Conservation (phyloP, 768 basidiomycete genomes). For the Suillus subaureus region DNA sequence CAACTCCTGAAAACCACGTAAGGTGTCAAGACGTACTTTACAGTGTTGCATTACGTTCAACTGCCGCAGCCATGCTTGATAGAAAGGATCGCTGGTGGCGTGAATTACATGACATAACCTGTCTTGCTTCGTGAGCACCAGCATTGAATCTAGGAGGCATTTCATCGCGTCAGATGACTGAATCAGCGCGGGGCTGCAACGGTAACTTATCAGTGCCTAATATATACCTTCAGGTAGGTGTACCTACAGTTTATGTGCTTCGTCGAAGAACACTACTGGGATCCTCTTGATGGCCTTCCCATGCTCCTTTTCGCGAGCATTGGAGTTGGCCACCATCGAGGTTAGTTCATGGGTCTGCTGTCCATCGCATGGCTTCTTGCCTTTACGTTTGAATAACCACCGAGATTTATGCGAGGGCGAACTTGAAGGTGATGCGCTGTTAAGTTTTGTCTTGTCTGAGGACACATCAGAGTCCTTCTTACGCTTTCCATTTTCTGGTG, state of each 20-base stretch:
- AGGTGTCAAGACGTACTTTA: slow-evolving; percentile 47
- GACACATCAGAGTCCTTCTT: slow-evolving; percentile 35
- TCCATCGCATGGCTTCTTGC: slow-evolving; percentile 27
- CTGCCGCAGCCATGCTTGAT: slow-evolving; percentile 81
- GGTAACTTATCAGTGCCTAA: slow-evolving; percentile 8
- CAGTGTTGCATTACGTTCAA: slow-evolving; percentile 83
- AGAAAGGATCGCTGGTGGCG: slow-evolving; percentile 83
- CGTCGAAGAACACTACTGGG: slow-evolving; percentile 83
- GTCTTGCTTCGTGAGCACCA: slow-evolving; percentile 87
- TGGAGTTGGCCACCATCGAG: slow-evolving; percentile 27
- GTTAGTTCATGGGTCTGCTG: slow-evolving; percentile 34
- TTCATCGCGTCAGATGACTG: slow-evolving; percentile 83
- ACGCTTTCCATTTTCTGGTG: slow-evolving; percentile 1
- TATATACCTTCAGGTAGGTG: not conserved
- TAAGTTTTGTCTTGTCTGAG: slow-evolving; percentile 47
- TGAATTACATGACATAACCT: slow-evolving; percentile 82
- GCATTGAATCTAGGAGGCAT: slow-evolving; percentile 80
- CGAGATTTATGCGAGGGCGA: slow-evolving; percentile 25
- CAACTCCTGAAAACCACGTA: not conserved
- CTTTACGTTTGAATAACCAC: slow-evolving; percentile 31
- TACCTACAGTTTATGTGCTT: slow-evolving; percentile 79
- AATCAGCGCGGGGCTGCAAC: slow-evolving; percentile 65
- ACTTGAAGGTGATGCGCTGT: slow-evolving; percentile 25
- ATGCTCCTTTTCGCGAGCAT: slow-evolving; percentile 26
- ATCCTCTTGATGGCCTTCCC: slow-evolving; percentile 60